Percentiles rank a stretch among this genome's conserved stretches.
Evolutionary conservation across 768 basidiomycete genomes (phyloP).

Genomic region (Piloderma croceum): DNA sequence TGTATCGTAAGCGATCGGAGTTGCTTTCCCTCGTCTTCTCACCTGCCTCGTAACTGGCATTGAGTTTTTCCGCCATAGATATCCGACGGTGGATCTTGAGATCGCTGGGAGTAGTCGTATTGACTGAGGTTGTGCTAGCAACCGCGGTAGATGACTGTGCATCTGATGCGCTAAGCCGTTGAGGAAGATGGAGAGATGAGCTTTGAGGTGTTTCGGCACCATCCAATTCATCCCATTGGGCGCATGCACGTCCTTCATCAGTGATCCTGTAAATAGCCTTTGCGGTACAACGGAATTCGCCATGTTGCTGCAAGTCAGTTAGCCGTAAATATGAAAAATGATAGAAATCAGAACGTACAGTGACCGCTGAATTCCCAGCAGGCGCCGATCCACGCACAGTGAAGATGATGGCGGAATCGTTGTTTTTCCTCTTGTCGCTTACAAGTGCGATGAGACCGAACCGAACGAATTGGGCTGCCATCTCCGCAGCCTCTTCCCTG

Average conservation of each 20-base stretch:
- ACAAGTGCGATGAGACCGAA: slow-evolving; percentile 87
- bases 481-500: slow-evolving; percentile 93
- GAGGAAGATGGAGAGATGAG: too few species aligned
- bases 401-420: slow-evolving; percentile 89
- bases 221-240: slow-evolving; percentile 92
- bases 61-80: slow-evolving; percentile 71
- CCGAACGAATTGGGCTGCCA: slow-evolving; percentile 96
- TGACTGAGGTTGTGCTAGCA: slow-evolving; percentile 21
- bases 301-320: slow-evolving; percentile 60
- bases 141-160: slow-evolving; percentile 60
- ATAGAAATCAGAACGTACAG: slow-evolving; percentile 39
- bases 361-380: slow-evolving; percentile 68
- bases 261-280: slow-evolving; percentile 95
- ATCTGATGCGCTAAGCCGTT: too few species aligned
- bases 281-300: slow-evolving; percentile 93
- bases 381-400: slow-evolving; percentile 80
- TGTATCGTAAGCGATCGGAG: slow-evolving; percentile 83
- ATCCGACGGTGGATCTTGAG: slow-evolving; percentile 75
- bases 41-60: slow-evolving; percentile 45
- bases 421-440: slow-evolving; percentile 86
- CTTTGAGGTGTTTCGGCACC: too few species aligned
- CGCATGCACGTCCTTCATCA: slow-evolving; percentile 80
- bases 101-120: slow-evolving; percentile 37
- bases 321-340: slow-evolving; percentile 8
- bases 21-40: slow-evolving; percentile 79